phyloP scores from a whole-genome alignment of 2,329 filamentous ascomycete species.

The Colletotrichum nymphaeae region DNA sequence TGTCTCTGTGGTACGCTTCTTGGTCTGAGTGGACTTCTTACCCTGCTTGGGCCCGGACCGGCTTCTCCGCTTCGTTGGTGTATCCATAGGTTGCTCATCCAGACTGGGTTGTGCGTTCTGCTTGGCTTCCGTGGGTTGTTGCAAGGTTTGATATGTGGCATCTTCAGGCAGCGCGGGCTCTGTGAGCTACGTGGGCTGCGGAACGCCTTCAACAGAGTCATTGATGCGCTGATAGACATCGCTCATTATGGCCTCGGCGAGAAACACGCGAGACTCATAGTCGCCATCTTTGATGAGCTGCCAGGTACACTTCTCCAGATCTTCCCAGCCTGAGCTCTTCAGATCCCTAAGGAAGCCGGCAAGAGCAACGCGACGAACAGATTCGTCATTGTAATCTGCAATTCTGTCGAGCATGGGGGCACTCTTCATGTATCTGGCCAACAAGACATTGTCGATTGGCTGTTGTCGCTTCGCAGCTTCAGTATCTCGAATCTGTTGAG shows the following conservation, averaged over 20 bases:
- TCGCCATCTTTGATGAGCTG: neutral
- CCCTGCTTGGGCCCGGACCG: too few relatives aligned
- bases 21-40: too few relatives aligned
- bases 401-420: neutral
- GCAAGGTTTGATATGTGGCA: too few relatives aligned
- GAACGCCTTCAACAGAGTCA: neutral
- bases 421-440: neutral
- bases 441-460: too few relatives aligned
- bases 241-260: neutral
- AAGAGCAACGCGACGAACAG: slow-evolving; percentile 1
- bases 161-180: too few relatives aligned
- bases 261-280: neutral
- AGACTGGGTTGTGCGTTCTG: too few relatives aligned
- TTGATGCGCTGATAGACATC: neutral
- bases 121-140: too few relatives aligned
- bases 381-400: neutral
- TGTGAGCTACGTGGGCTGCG: too few relatives aligned
- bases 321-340: neutral
- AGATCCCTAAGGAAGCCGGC: neutral
- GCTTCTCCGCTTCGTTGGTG: too few relatives aligned
- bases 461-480: neutral
- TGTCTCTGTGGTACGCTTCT: too few relatives aligned
- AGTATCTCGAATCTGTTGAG: neutral
- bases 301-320: neutral
- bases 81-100: too few relatives aligned